Evolutionary conservation across 192 early-diverging fungal species (phyloP).

Genomic region (Gigaspora rosea): DNA sequence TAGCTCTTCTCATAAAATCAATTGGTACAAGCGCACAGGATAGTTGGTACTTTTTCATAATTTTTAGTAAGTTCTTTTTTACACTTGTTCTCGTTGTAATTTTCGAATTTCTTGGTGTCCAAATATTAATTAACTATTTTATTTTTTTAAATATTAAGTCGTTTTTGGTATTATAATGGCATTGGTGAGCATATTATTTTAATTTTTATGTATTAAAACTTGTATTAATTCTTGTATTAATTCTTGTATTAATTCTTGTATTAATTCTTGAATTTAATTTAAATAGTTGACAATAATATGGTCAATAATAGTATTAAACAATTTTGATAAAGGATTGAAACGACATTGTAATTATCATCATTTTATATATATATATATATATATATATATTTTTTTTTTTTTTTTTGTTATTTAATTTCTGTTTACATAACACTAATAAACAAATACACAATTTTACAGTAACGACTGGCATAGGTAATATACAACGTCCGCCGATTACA

Average conservation of each 20-base stretch:
- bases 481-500: neutral
- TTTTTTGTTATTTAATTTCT: neutral
- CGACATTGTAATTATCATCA: slow-evolving; percentile 19
- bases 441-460: neutral
- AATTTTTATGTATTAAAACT: neutral
- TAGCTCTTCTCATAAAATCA: slow-evolving; percentile 10
- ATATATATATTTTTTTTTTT: neutral
- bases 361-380: too few relatives aligned
- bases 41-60: slow-evolving; percentile 15
- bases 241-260: neutral
- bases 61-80: neutral
- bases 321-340: slow-evolving; percentile 11
- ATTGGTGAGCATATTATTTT: neutral
- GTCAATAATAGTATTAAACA: slow-evolving; percentile 10
- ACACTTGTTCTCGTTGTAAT: neutral
- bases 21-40: neutral
- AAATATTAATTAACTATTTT: neutral
- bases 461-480: neutral
- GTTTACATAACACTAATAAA: too few relatives aligned
- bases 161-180: neutral
- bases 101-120: neutral
- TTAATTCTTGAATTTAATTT: neutral
- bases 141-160: neutral
- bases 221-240: neutral
- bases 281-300: neutral